These are phyloP conservation scores for Chaetomium olivaceum DNA, from an alignment of 2,329 filamentous ascomycete genomes.

Conservation along the genomic window DNA sequence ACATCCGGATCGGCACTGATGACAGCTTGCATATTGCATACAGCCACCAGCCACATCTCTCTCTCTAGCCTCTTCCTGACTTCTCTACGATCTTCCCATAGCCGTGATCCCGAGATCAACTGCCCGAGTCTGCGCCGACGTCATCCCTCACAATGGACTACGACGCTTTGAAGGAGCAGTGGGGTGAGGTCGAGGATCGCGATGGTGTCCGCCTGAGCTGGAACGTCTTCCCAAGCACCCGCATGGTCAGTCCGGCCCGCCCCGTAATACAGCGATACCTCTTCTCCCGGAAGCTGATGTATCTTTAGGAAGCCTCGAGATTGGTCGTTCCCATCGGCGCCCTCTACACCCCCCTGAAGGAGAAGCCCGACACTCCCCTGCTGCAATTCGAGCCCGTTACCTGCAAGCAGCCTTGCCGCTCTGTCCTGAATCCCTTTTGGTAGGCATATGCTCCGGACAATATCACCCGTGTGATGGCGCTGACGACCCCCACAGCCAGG, in stretches of 20 bases:
- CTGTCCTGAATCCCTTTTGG: slow-evolving; percentile 97
- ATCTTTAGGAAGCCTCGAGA: slow-evolving; percentile 78
- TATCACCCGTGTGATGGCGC: slow-evolving; percentile 3
- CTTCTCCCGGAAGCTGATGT: slow-evolving; percentile 33
- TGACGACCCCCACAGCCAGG: slow-evolving; percentile 57
- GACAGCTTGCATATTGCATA: slow-evolving; percentile 25
- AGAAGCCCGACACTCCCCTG: slow-evolving; percentile 84
- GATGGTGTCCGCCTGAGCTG: slow-evolving; percentile 96
- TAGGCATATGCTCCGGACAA: slow-evolving; percentile 47
- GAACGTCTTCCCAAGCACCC: slow-evolving; percentile 98
- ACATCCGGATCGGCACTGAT: slow-evolving; percentile 22
- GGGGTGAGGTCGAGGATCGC: slow-evolving; percentile 93
- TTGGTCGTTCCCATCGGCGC: slow-evolving; percentile 95
- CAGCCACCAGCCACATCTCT: slow-evolving; percentile 3
- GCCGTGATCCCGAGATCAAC: neutral
- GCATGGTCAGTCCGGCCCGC: slow-evolving; percentile 68
- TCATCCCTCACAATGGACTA: slow-evolving; percentile 69
- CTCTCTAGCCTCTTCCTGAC: neutral
- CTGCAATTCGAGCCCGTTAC: slow-evolving; percentile 95
- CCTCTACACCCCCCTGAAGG: slow-evolving; percentile 92
- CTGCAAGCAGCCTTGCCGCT: slow-evolving; percentile 94
- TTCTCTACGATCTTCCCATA: neutral
- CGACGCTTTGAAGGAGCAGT: slow-evolving; percentile 90
- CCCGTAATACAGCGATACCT: slow-evolving; percentile 1
- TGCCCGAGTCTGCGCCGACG: neutral